Conservation (phyloP, 305 asterid genomes). For the Andrographis paniculata region DNA sequence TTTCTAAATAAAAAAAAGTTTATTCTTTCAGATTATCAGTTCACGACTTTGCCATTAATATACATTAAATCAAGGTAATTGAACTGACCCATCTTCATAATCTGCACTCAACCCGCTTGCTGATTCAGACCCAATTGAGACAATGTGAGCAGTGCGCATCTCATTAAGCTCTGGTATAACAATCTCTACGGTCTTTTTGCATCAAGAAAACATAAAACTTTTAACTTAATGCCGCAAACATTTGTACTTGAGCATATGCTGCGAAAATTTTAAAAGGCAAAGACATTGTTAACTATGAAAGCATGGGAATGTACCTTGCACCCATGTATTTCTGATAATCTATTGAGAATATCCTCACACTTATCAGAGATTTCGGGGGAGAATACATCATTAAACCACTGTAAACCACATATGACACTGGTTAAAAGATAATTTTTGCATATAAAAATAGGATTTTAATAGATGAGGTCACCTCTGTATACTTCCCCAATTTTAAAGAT, state of each 20-base stretch:
- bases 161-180: slow-evolving; percentile 84
- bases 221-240: slow-evolving; percentile 13
- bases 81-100: slow-evolving; percentile 74
- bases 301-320: slow-evolving; percentile 53
- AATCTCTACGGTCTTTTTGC: slow-evolving; percentile 67
- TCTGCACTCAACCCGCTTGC: slow-evolving; percentile 57
- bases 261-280: slow-evolving; percentile 11
- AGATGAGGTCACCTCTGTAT: slow-evolving; percentile 62
- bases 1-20: slow-evolving; percentile 35
- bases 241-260: background rate
- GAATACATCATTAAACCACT: slow-evolving; percentile 98
- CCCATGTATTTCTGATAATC: slow-evolving; percentile 64
- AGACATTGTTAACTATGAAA: slow-evolving; percentile 5
- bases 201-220: slow-evolving; percentile 22
- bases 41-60: slow-evolving; percentile 2
- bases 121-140: slow-evolving; percentile 84
- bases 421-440: slow-evolving; percentile 14
- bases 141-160: slow-evolving; percentile 83
- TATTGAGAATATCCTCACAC: slow-evolving; percentile 74
- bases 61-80: no score
- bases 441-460: slow-evolving; percentile 5
- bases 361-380: slow-evolving; percentile 70
- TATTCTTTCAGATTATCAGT: slow-evolving; percentile 16
- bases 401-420: slow-evolving; percentile 27
- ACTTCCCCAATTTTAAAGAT: slow-evolving; percentile 72